phyloP scores from a whole-genome alignment of 805 yeast genomes.

The Candida piceae region DNA sequence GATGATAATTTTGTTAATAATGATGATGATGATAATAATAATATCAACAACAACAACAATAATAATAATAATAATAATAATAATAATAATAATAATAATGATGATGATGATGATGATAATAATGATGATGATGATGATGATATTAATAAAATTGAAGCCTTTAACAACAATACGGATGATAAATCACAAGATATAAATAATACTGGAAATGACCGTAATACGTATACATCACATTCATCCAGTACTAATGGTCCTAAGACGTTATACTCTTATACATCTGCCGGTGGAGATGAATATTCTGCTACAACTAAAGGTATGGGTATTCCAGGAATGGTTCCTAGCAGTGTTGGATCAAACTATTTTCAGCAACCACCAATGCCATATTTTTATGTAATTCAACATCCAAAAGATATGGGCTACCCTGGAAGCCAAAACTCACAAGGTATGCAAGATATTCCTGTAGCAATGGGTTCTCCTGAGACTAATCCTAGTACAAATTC shows the following conservation, averaged over 20 bases:
- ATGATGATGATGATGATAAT: too few relatives aligned
- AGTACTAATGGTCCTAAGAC: slow-evolving; percentile 24
- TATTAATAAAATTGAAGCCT: too few relatives aligned
- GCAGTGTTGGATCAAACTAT: slow-evolving; percentile 13
- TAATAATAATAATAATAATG: too few relatives aligned
- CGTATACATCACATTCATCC: slow-evolving; percentile 23
- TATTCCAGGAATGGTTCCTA: neutral
- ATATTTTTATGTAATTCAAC: slow-evolving; percentile 26
- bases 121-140: too few relatives aligned
- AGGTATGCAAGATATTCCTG: slow-evolving; percentile 9
- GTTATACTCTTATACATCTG: slow-evolving; percentile 24
- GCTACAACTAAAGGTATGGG: slow-evolving; percentile 6
- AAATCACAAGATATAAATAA: slow-evolving; percentile 12
- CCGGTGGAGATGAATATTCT: slow-evolving; percentile 22
- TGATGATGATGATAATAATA: too few relatives aligned
- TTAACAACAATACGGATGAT: too few relatives aligned
- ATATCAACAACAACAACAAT: too few relatives aligned
- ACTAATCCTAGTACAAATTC: slow-evolving; percentile 11
- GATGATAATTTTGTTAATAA: slow-evolving; percentile 12
- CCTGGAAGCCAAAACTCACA: slow-evolving; percentile 11
- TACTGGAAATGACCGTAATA: slow-evolving; percentile 20
- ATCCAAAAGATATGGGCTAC: slow-evolving; percentile 22
- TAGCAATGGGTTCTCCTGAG: slow-evolving; percentile 10
- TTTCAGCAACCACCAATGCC: slow-evolving; percentile 21
- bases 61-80: too few relatives aligned